Conservation (phyloP, 169 alveolate species). For the Besnoitia besnoiti region DNA sequence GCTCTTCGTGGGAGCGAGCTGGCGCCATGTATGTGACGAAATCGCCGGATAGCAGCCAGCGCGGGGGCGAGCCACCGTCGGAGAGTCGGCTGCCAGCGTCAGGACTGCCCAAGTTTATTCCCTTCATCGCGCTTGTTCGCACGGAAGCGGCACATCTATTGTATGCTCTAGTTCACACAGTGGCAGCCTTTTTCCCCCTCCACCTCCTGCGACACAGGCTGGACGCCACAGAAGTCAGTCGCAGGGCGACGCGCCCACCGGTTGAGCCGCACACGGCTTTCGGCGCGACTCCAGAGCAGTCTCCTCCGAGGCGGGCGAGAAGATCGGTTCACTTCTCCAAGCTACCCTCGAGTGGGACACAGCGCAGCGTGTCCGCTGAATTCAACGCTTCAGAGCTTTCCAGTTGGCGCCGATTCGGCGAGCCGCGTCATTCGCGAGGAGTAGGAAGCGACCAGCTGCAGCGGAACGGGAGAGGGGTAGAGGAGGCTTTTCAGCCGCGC, state of each 20-base stretch:
- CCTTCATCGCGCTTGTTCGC: not conserved
- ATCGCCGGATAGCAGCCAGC: not conserved
- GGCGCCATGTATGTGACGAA: not conserved
- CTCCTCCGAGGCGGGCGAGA: too few relatives aligned
- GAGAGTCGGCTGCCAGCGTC: not conserved
- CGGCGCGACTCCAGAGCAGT: too few relatives aligned
- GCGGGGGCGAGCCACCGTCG: not conserved
- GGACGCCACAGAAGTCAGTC: not conserved
- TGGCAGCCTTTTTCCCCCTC: not conserved
- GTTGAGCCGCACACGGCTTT: too few relatives aligned
- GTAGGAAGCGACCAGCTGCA: not conserved
- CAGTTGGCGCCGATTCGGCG: not conserved
- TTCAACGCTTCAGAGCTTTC: too few relatives aligned
- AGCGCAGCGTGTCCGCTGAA: too few relatives aligned
- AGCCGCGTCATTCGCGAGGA: not conserved
- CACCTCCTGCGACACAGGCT: constrained; percentile 6
- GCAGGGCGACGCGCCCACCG: not conserved
- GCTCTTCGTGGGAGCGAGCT: not conserved
- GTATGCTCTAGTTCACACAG: constrained; percentile 19
- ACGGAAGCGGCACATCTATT: constrained; percentile 35
- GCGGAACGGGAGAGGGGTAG: not conserved
- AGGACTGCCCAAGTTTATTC: not conserved
- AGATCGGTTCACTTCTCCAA: too few relatives aligned
- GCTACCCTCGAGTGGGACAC: too few relatives aligned
- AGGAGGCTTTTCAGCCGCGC: not conserved